Conservation (phyloP, 306 rosid species). For the Fragaria iinumae region DNA sequence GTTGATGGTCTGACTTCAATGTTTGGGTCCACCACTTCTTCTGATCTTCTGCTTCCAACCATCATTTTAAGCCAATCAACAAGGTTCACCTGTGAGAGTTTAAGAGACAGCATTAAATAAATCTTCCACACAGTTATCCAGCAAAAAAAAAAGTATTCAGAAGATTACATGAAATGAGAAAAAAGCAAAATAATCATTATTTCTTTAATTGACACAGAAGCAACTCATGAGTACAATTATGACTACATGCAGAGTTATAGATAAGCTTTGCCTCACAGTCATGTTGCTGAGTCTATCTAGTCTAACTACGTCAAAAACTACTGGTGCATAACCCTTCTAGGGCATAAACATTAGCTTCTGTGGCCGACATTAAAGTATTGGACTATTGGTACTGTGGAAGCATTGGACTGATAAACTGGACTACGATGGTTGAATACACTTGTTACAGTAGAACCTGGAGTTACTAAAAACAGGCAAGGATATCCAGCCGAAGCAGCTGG, state of each 20-base stretch:
- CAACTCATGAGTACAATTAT: background rate
- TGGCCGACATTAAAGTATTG: background rate
- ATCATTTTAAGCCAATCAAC: slow-evolving; percentile 94
- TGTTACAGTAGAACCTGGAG: background rate
- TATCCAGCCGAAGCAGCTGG: background rate
- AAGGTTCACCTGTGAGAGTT: slow-evolving; percentile 64
- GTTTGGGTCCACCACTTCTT: slow-evolving; percentile 87
- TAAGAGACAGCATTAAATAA: slow-evolving; percentile 13
- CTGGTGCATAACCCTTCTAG: background rate
- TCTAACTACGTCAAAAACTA: background rate
- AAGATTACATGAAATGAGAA: background rate
- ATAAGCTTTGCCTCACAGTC: background rate
- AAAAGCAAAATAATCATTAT: background rate
- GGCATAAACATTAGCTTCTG: background rate
- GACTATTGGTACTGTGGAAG: background rate
- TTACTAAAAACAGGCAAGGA: background rate
- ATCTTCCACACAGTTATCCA: slow-evolving; percentile 10
- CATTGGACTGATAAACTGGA: background rate
- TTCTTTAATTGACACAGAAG: background rate
- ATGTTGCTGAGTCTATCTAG: background rate
- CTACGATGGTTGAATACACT: background rate
- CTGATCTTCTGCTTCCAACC: slow-evolving; percentile 89
- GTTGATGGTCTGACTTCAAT: slow-evolving; percentile 78
- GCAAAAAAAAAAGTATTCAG: background rate
- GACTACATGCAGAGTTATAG: background rate